Conservation (phyloP, 2,329 filamentous ascomycete species). For the Aureobasidium zeae region DNA sequence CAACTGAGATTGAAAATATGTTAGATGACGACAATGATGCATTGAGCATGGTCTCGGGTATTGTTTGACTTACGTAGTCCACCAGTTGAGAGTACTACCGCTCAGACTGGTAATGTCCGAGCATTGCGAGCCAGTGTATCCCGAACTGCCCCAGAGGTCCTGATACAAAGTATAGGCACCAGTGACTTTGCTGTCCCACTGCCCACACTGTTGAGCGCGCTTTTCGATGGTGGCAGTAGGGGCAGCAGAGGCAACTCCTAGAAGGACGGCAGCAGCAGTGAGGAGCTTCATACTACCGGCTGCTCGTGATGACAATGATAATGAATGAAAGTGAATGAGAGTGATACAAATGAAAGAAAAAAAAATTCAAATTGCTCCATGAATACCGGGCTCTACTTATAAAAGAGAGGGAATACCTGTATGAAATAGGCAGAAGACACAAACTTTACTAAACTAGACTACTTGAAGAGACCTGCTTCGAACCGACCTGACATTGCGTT, state of each 20-base stretch:
- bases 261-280: conserved; percentile 16
- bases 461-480: conserved; percentile 2
- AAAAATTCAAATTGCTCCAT: neutral
- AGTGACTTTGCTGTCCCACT: conserved; percentile 24
- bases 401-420: neutral
- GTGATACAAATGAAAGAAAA: neutral
- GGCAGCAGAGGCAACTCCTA: conserved; percentile 18
- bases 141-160: conserved; percentile 37
- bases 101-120: conserved; percentile 34
- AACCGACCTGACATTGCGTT: conserved; percentile 8
- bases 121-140: conserved; percentile 40
- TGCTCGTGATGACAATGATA: too few relatives aligned
- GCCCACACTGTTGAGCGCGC: conserved; percentile 23
- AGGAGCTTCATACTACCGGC: conserved; percentile 20
- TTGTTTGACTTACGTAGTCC: conserved; percentile 30
- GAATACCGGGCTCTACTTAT: conserved; percentile 1
- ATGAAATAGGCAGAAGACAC: conserved; percentile 3
- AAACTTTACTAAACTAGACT: neutral
- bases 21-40: neutral
- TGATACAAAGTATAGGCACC: conserved; percentile 31
- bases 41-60: neutral
- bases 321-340: neutral
- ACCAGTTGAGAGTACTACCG: conserved; percentile 35
- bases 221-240: conserved; percentile 18
- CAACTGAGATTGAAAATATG: conserved; percentile 3